Conservation (phyloP, 192 early-diverging fungal genomes). For the Pecoramyces ruminantium region DNA sequence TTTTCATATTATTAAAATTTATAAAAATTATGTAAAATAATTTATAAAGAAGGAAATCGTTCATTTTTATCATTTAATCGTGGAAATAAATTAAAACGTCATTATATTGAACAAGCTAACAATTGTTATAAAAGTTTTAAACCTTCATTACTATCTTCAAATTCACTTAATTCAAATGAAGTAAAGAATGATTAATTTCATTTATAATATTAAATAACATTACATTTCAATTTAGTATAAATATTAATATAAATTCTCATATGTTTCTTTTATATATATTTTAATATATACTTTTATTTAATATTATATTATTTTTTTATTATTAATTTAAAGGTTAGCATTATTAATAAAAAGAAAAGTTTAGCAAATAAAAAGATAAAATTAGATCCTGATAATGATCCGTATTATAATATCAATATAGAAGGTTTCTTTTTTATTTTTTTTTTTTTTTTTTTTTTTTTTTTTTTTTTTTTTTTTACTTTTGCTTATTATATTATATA, state of each 20-base stretch:
- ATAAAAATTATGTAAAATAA: no score
- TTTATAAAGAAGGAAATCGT: background rate
- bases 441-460: no score
- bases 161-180: background rate
- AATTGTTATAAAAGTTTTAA: background rate
- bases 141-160: background rate
- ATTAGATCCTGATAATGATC: background rate
- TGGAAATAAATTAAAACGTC: background rate
- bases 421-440: background rate
- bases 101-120: background rate
- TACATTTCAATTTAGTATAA: no score
- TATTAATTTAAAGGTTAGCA: background rate
- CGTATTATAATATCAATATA: background rate
- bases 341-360: background rate
- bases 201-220: no score
- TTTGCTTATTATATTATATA: no score
- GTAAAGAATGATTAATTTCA: no score
- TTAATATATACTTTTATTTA: no score
- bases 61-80: background rate
- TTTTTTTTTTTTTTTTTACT: no score
- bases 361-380: background rate
- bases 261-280: no score
- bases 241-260: no score
- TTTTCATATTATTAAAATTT: no score
- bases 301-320: no score